A percentile compares a stretch with the other conserved stretches of the same genome.
phyloP scores from a whole-genome alignment of 345 rosid genomes.

The Linum tenue region DNA sequence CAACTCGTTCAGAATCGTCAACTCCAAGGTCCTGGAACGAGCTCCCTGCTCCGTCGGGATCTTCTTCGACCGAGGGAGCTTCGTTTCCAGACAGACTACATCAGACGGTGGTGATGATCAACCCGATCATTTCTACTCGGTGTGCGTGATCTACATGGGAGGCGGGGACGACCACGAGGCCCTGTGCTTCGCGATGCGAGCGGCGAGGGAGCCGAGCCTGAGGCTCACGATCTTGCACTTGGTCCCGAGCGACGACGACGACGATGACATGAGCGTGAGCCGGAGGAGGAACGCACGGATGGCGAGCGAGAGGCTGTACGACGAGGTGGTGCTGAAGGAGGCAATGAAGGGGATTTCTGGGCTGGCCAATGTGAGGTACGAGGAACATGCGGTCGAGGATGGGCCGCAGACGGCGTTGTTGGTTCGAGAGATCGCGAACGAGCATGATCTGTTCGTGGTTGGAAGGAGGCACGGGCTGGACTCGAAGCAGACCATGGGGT shows the following conservation, averaged over 20 bases:
- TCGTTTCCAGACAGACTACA: neutral
- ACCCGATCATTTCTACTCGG: neutral
- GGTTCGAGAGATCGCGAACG: constrained; percentile 18
- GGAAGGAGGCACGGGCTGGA: constrained; percentile 17
- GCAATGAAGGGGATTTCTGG: constrained; percentile 10
- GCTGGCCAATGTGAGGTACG: constrained; percentile 12
- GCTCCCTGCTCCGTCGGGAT: constrained; percentile 64
- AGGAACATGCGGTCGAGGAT: constrained; percentile 23
- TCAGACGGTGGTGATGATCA: neutral
- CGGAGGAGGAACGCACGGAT: no score
- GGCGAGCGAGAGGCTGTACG: no score
- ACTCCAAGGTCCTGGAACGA: constrained; percentile 33
- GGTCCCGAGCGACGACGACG: constrained; percentile 7
- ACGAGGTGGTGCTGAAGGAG: constrained; percentile 16
- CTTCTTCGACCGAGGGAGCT: constrained; percentile 27
- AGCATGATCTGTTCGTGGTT: constrained; percentile 27
- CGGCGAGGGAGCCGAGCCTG: constrained; percentile 25
- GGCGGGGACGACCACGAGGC: constrained; percentile 64
- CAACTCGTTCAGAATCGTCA: constrained; percentile 22
- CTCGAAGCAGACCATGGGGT: constrained; percentile 4
- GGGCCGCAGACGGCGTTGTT: constrained; percentile 17
- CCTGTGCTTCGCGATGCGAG: constrained; percentile 35
- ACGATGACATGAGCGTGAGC: no score
- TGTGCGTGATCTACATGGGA: constrained; percentile 43
- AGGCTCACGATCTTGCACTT: constrained; percentile 26